These are phyloP conservation scores for Pseudovirgaria hyperparasitica DNA, from an alignment of 2,329 filamentous ascomycete species.

Conservation along the genomic window DNA sequence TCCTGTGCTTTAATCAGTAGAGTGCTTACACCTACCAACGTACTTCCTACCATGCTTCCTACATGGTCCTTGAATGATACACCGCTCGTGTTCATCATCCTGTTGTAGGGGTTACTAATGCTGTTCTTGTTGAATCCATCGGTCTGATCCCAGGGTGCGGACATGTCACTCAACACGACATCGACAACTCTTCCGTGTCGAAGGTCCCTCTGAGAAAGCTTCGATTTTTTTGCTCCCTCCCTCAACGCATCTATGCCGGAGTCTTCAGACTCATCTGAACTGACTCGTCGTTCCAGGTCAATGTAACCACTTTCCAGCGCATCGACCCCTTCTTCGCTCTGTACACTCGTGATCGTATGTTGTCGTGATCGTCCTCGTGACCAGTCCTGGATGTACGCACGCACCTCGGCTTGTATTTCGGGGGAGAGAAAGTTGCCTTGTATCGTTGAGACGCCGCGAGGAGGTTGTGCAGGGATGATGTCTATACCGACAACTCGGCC, in stretches of 20 bases:
- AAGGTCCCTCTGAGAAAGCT: slow-evolving; percentile 21
- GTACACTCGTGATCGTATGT: slow-evolving; percentile 10
- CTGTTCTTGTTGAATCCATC: slow-evolving; percentile 70
- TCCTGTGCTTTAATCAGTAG: slow-evolving; percentile 45
- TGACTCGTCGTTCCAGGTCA: slow-evolving; percentile 46
- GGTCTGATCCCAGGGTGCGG: slow-evolving; percentile 81
- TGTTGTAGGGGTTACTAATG: slow-evolving; percentile 89
- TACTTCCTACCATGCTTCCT: slow-evolving; percentile 71
- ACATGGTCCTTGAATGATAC: slow-evolving; percentile 76
- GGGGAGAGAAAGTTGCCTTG: slow-evolving; percentile 85
- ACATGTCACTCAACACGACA: slow-evolving; percentile 98
- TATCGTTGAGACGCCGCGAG: slow-evolving; percentile 81
- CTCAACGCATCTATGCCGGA: slow-evolving; percentile 11
- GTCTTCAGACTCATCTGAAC: slow-evolving; percentile 18
- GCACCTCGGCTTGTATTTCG: slow-evolving; percentile 61
- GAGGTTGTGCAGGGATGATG: slow-evolving; percentile 83
- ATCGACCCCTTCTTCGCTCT: slow-evolving; percentile 27
- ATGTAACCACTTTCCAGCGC: slow-evolving; percentile 46
- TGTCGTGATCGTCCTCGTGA: slow-evolving; percentile 40
- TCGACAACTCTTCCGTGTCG: slow-evolving; percentile 55
- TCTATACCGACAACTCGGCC: slow-evolving; percentile 86
- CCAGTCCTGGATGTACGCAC: slow-evolving; percentile 58
- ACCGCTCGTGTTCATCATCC: slow-evolving; percentile 99
- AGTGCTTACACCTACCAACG: not conserved
- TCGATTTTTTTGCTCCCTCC: slow-evolving; percentile 15